These are phyloP conservation scores for peach (Prunus persica) DNA, from an alignment of 306 rosid genomes.

Conservation along the genomic window DNA sequence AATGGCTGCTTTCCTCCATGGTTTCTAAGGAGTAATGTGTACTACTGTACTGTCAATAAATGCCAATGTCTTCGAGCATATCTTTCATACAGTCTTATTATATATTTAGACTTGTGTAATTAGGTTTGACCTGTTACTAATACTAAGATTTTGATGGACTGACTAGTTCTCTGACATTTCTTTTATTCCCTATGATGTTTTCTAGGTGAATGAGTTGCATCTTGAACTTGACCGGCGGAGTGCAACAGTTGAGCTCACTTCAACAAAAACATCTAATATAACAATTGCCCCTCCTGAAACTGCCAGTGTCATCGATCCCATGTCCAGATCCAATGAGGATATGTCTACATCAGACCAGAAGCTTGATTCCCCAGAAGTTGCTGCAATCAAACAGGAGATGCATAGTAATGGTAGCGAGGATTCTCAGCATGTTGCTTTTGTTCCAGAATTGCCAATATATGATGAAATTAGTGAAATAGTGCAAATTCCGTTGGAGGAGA, in stretches of 20 bases:
- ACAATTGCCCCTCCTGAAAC: slow-evolving; percentile 24
- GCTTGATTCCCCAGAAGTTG: slow-evolving; percentile 32
- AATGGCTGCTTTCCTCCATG: neutral
- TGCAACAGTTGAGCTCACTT: slow-evolving; percentile 31
- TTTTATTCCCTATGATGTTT: slow-evolving; percentile 3
- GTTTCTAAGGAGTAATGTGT: neutral
- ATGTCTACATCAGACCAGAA: slow-evolving; percentile 19
- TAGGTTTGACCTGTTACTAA: neutral
- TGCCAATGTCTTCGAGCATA: neutral
- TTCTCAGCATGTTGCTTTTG: slow-evolving; percentile 17
- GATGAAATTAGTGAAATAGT: slow-evolving; percentile 59
- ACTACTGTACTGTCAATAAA: neutral
- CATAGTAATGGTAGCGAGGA: slow-evolving; percentile 17
- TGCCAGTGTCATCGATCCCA: slow-evolving; percentile 10
- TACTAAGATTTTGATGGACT: neutral
- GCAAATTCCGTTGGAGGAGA: slow-evolving; percentile 61
- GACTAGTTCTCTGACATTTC: neutral
- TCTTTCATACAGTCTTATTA: neutral
- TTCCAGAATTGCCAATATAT: slow-evolving; percentile 25
- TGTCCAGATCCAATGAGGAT: slow-evolving; percentile 32
- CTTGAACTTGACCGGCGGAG: slow-evolving; percentile 43
- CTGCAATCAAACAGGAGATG: slow-evolving; percentile 30
- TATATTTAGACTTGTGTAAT: neutral
- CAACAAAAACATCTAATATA: slow-evolving; percentile 23
- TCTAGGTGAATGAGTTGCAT: slow-evolving; percentile 59